Conservation (phyloP, 345 rosid genomes). For the Syzygium grande region DNA sequence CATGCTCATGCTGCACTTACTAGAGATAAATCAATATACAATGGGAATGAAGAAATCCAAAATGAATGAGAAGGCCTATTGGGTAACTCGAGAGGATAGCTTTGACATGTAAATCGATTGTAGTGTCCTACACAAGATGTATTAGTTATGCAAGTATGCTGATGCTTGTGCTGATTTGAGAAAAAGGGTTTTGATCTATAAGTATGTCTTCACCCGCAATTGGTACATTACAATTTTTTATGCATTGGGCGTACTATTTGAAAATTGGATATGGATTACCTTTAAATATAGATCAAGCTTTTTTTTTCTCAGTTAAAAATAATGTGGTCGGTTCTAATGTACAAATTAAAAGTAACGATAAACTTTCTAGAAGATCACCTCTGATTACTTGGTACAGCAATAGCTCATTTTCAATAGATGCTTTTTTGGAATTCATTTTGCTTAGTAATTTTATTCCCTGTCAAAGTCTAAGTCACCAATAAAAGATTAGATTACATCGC, state of each 20-base stretch:
- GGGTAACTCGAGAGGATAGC: too few species aligned
- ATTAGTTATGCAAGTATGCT: background rate
- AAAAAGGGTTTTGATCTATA: background rate
- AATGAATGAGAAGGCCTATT: too few species aligned
- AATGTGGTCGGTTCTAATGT: background rate
- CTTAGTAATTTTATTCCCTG: accelerated
- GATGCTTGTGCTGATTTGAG: background rate
- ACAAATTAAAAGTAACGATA: background rate
- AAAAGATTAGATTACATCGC: background rate
- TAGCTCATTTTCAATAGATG: background rate
- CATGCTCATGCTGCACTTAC: too few species aligned
- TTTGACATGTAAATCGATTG: background rate
- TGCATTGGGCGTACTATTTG: background rate
- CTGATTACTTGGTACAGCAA: background rate
- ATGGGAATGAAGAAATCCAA: too few species aligned
- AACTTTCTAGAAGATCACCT: background rate
- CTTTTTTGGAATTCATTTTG: background rate
- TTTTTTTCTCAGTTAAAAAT: accelerated
- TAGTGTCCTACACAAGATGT: background rate
- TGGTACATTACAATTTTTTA: background rate
- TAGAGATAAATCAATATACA: too few species aligned
- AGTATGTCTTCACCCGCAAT: background rate
- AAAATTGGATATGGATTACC: background rate
- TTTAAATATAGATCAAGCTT: background rate
- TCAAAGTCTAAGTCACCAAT: background rate